phyloP scores from a whole-genome alignment of 2,329 filamentous ascomycete species.

The Phialemonium atrogriseum region DNA sequence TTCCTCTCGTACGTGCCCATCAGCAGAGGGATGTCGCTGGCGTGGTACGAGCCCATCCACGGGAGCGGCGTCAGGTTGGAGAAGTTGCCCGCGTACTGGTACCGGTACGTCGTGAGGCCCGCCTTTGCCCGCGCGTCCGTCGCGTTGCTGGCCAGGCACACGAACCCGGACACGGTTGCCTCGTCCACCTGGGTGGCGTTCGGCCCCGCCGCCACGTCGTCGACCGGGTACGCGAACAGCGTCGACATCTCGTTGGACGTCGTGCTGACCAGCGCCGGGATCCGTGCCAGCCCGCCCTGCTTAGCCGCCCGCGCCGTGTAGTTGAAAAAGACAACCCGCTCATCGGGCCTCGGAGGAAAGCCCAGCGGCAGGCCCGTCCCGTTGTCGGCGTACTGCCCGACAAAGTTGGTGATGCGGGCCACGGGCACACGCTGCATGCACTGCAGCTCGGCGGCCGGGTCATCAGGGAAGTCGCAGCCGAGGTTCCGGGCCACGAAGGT shows the following conservation, averaged over 20 bases:
- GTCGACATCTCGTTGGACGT: constrained; percentile 23
- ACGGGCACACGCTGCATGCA: constrained; percentile 27
- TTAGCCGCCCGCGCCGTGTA: constrained; percentile 17
- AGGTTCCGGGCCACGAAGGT: constrained; percentile 23
- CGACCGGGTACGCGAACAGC: constrained; percentile 17
- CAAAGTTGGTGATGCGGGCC: constrained; percentile 20
- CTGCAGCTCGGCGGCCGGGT: constrained; percentile 20
- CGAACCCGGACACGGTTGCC: constrained; percentile 14
- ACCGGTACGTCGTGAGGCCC: constrained; percentile 25
- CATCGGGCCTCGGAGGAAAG: constrained; percentile 20
- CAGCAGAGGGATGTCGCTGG: constrained; percentile 12
- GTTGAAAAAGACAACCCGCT: constrained; percentile 20
- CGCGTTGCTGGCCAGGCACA: constrained; percentile 17
- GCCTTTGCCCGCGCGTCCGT: constrained; percentile 8
- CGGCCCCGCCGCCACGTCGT: constrained; percentile 20
- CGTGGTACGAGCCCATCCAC: constrained; percentile 26
- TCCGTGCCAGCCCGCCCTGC: constrained; percentile 15
- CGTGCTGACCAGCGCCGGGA: constrained; percentile 22
- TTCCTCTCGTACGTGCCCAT: constrained; percentile 11
- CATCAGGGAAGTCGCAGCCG: constrained; percentile 21
- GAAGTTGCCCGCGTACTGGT: constrained; percentile 31
- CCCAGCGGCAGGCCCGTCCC: constrained; percentile 12
- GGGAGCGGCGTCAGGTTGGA: constrained; percentile 26
- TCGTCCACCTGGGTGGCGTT: constrained; percentile 13
- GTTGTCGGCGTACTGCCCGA: constrained; percentile 20